Evolutionary conservation across 352 stramenopile species (phyloP), one percentile per base, ranked within the genome.

Genomic region (Phytophthora ohioensis): DNA sequence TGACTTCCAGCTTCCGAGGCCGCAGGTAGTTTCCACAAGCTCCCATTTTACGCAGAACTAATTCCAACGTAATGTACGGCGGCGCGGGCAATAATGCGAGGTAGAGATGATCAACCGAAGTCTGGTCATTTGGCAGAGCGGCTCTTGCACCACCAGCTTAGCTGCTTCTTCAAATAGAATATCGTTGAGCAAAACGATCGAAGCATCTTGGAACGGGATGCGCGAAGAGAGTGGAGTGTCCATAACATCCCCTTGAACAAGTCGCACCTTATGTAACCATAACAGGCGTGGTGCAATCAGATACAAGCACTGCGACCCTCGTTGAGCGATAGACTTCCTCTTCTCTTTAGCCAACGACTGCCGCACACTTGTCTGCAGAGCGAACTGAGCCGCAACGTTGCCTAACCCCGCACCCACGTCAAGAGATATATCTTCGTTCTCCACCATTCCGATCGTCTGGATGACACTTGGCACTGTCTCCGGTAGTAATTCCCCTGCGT

Each of bases 71-170:
- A 21, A 21, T 21, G 21, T 21, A 21, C 21, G 21, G 21, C 21
- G 21, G 21, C 21, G 21, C 21, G 35, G 35, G 27, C 56, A 55
- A 34, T 54, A 63, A 5, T 10, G 17, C 5, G 42, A 45, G 10
- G 39, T 67, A 15, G 49, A 67, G n/a, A 67, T 17, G 13, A 67
- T 21, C 32, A 67, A 2, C 46, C 60, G 60, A 21, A 32, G 38
- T 45, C 31, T 51, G 21, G 7, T 36, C 48, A 67, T 60, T 13
- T 59, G 17, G 7, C 41, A 30, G 5, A 67, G 41, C 1, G 48
- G 21, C 9, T 48, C 7, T 30, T 54, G 36, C 2, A 55, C 42
- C 0, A 46, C 8, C 7, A 63, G 2, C 31, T 63, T 63, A 10
- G 39, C 56, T 5, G 27, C 17, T 49, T 67, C 59, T 13, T 55